These are phyloP conservation scores for Phytophthora pluvialis DNA, from an alignment of 352 stramenopile genomes.

Conservation along the genomic window DNA sequence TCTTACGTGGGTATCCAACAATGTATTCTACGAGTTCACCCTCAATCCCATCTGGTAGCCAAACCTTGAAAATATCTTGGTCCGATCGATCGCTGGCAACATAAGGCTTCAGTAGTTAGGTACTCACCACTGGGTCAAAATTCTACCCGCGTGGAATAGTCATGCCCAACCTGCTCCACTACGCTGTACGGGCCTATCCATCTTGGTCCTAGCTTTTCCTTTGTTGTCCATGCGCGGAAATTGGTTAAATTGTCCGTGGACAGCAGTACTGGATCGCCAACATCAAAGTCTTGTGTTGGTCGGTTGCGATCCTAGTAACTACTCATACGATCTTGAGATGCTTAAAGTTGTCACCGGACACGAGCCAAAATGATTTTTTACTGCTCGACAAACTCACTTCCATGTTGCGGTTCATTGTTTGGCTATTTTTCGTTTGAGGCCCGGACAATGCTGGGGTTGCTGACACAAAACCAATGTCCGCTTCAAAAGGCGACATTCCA, in stretches of 20 bases:
- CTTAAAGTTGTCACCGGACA: not conserved
- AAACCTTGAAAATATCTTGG: conserved; percentile 4
- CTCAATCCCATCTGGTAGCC: conserved; percentile 1
- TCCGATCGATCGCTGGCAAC: not conserved
- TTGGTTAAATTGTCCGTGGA: not conserved
- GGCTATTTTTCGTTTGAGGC: too few species aligned
- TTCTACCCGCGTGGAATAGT: not conserved
- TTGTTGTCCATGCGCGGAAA: not conserved
- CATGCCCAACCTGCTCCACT: not conserved
- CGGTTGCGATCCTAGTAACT: not conserved
- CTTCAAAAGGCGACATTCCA: not conserved
- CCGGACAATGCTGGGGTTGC: not conserved
- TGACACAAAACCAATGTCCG: not conserved
- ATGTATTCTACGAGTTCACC: too few species aligned
- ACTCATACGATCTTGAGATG: conserved; percentile 1
- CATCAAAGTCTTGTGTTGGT: not conserved
- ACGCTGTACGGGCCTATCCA: conserved; percentile 46
- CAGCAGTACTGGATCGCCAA: not conserved
- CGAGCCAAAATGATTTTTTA: not conserved
- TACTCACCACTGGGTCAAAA: conserved; percentile 11
- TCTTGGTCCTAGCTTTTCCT: conserved; percentile 23
- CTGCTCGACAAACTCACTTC: not conserved
- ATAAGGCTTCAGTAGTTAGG: not conserved
- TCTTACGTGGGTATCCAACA: too few species aligned
- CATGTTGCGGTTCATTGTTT: not conserved